Conservation (phyloP, 352 stramenopile species). For the Phytophthora sansomeana region DNA sequence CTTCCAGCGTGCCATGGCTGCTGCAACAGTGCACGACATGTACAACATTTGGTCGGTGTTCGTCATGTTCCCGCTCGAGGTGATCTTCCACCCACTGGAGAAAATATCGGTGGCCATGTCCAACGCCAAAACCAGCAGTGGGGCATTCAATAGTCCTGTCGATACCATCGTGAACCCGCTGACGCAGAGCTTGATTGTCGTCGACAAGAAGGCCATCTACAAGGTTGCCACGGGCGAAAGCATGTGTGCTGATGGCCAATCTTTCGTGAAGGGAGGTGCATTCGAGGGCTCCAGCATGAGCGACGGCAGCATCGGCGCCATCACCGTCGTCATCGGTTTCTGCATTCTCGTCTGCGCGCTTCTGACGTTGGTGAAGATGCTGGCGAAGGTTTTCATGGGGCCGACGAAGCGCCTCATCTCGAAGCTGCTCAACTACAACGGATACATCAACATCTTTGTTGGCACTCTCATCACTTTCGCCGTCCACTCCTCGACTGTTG, state of each 20-base stretch:
- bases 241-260: slow-evolving; percentile 21
- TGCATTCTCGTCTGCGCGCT: slow-evolving; percentile 47
- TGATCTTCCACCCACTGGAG: slow-evolving; percentile 59
- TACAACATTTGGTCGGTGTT: slow-evolving; percentile 90
- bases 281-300: slow-evolving; percentile 40
- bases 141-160: slow-evolving; percentile 44
- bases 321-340: slow-evolving; percentile 51
- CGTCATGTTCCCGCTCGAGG: slow-evolving; percentile 72
- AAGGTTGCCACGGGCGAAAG: slow-evolving; percentile 31
- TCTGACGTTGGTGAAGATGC: slow-evolving; percentile 47
- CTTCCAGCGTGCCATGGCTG: slow-evolving; percentile 66
- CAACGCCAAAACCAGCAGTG: slow-evolving; percentile 4
- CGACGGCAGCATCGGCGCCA: slow-evolving; percentile 24
- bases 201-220: slow-evolving; percentile 46
- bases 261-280: slow-evolving; percentile 40
- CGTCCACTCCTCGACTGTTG: slow-evolving; percentile 91
- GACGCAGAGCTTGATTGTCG: slow-evolving; percentile 25
- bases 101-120: slow-evolving; percentile 48
- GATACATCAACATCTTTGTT: slow-evolving; percentile 86
- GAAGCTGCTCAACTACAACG: slow-evolving; percentile 87
- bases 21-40: slow-evolving; percentile 57
- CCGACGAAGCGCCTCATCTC: slow-evolving; percentile 84
- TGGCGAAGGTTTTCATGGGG: slow-evolving; percentile 69
- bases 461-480: slow-evolving; percentile 81
- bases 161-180: slow-evolving; percentile 48